Percentiles rank a stretch among this genome's conserved stretches.
These are phyloP conservation scores for Seiridium unicorne DNA, from an alignment of 2,329 filamentous ascomycete species.

Conservation along the genomic window DNA sequence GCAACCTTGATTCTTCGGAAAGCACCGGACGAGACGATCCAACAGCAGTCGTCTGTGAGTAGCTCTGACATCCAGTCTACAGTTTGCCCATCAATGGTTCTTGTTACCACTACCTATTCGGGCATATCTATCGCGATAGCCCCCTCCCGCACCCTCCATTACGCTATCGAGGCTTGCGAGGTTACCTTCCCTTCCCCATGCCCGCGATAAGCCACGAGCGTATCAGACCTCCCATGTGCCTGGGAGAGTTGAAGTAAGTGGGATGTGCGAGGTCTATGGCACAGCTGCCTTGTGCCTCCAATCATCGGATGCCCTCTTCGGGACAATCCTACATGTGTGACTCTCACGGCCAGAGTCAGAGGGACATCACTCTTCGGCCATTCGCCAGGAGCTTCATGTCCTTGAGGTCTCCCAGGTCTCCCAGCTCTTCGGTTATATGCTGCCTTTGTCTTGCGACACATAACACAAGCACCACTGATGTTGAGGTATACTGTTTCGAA, in stretches of 20 bases:
- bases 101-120: neutral
- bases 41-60: neutral
- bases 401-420: neutral
- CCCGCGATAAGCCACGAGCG: conserved; percentile 3
- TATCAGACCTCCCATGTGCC: conserved; percentile 3
- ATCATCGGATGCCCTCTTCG: neutral
- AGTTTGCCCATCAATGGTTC: neutral
- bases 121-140: neutral
- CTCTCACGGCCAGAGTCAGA: neutral
- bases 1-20: neutral
- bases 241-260: neutral
- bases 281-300: neutral
- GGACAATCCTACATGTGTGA: conserved; percentile 2
- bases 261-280: neutral
- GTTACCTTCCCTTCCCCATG: neutral
- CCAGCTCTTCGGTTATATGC: neutral
- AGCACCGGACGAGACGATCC: neutral
- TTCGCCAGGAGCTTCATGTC: neutral
- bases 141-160: conserved; percentile 5
- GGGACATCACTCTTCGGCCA: neutral
- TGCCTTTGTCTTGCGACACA: neutral
- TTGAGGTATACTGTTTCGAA: neutral
- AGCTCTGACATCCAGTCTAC: neutral
- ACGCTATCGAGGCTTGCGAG: neutral
- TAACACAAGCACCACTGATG: neutral